Evolutionary conservation across 345 rosid species (phyloP).

Genomic region (Syzygium jambos): DNA sequence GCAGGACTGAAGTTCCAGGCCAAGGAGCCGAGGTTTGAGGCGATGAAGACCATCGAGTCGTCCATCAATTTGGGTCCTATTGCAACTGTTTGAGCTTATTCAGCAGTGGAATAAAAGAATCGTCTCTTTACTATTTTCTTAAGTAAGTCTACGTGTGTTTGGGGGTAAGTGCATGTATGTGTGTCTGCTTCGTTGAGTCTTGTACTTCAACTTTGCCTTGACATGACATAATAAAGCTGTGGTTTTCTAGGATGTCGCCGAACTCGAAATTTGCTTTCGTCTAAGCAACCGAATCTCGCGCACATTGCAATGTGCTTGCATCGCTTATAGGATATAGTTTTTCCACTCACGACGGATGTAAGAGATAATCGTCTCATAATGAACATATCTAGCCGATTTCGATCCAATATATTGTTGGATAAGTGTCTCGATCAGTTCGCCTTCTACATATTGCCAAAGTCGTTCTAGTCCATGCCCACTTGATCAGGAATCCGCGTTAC

Average conservation of each 20-base stretch:
- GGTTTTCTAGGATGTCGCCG: not conserved
- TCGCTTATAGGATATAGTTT: not conserved
- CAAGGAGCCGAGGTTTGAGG: slow-evolving; percentile 83
- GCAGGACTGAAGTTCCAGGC: slow-evolving; percentile 70
- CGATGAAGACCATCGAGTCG: slow-evolving; percentile 48
- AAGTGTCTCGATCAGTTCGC: not conserved
- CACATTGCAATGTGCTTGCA: not conserved
- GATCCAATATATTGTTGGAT: not conserved
- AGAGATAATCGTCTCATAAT: not conserved
- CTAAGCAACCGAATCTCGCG: not conserved
- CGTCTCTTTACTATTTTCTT: not conserved
- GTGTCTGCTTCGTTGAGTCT: not conserved
- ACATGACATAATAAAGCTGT: not conserved
- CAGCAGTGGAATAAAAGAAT: not conserved
- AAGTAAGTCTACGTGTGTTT: not conserved
- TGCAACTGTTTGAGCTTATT: slow-evolving; percentile 19
- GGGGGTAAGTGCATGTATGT: not conserved
- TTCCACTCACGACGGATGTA: not conserved
- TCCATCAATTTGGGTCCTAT: slow-evolving; percentile 18
- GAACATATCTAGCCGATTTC: not conserved
- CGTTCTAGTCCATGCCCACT: not conserved
- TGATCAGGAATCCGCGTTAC: not conserved
- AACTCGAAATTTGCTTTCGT: not conserved
- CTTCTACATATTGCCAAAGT: too few relatives aligned
- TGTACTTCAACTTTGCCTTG: not conserved